These are phyloP conservation scores for Colletotrichum plurivorum DNA, from an alignment of 2,329 filamentous ascomycete species.

Conservation along the genomic window DNA sequence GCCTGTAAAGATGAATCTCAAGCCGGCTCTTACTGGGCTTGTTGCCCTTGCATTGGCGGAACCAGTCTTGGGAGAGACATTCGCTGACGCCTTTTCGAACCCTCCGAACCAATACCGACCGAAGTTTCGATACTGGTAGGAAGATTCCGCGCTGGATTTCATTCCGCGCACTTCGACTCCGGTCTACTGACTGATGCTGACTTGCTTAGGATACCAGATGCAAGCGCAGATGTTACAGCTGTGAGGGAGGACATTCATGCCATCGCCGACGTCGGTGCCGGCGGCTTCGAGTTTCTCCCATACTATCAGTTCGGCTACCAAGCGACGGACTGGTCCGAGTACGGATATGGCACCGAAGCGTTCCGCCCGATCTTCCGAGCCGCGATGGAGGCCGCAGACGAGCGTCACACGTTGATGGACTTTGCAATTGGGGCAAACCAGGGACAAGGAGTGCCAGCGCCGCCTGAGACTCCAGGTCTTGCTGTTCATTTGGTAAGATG, in stretches of 20 bases:
- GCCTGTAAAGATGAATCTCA: too few relatives aligned
- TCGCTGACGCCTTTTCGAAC: too few relatives aligned
- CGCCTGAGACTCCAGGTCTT: slow-evolving; percentile 38
- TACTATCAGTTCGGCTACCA: slow-evolving; percentile 46
- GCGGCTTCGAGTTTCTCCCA: slow-evolving; percentile 44
- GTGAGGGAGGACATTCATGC: background rate
- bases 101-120: too few relatives aligned
- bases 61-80: too few relatives aligned
- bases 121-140: too few relatives aligned
- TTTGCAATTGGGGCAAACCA: slow-evolving; percentile 45
- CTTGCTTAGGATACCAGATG: too few relatives aligned
- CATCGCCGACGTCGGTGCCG: slow-evolving; percentile 37
- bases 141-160: too few relatives aligned
- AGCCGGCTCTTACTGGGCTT: too few relatives aligned
- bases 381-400: slow-evolving; percentile 40
- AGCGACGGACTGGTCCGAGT: slow-evolving; percentile 49
- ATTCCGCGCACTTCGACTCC: too few relatives aligned
- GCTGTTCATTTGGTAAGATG: slow-evolving; percentile 43
- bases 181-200: too few relatives aligned
- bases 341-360: slow-evolving; percentile 57
- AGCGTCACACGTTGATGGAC: slow-evolving; percentile 41
- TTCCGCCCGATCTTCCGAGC: slow-evolving; percentile 43
- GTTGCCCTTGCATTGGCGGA: too few relatives aligned
- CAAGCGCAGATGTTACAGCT: background rate
- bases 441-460: slow-evolving; percentile 44